Base-by-base conservation (phyloP, 257 asterid species). In the Eucommia ulmoides region DNA sequence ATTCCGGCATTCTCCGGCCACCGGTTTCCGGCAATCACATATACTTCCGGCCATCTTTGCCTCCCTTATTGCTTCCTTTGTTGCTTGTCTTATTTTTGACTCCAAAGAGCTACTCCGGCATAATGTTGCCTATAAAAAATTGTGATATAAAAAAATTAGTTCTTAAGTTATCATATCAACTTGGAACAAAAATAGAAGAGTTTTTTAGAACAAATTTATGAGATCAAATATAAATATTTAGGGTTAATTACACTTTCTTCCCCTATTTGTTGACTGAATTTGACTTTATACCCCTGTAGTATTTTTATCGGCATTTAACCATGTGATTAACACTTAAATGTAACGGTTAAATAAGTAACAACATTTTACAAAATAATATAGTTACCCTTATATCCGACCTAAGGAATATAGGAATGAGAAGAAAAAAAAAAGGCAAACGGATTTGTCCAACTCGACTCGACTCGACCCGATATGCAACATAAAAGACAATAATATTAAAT, bases 101-200 rank as follows among this genome's bases (percentile, higher is more conserved):
- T 88, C 97, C 22, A 76, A 29, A 1, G 88, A 59, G 57, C 78
- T 88, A 23, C 94, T 82, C 64, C 97, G 69, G 61, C 77, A 85
- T 18, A 89, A 22, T 20, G 78, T 74, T 1, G 63, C 63, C 96
- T 89, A 81, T 67, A 69, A 45, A 19, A 45, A 19, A 24, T 33
- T 12, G 2, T 3, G 15, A 24, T 12, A 18, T 19, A 2, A 20
- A 19, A 47, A 9, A 4, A 18, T 23, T 1, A 29, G 1, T 14
- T 15, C 23, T 12, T 7, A 24, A 18, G 11, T 19, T 11, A 4
- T 12, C 17, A 17, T 0, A 17, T 33, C 8, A 45, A 2, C 3
- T 20, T 21, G n/a, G 20, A 51, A 42, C 24, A 29, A 7, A 47
- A 17, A 41, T n/a, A 22, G 49, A 19, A n/a, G 20, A 22, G 25